Percentiles rank a stretch among this genome's conserved stretches.
phyloP scores from a whole-genome alignment of 2,329 filamentous ascomycete genomes.

The Pseudopyricularia cyperi region DNA sequence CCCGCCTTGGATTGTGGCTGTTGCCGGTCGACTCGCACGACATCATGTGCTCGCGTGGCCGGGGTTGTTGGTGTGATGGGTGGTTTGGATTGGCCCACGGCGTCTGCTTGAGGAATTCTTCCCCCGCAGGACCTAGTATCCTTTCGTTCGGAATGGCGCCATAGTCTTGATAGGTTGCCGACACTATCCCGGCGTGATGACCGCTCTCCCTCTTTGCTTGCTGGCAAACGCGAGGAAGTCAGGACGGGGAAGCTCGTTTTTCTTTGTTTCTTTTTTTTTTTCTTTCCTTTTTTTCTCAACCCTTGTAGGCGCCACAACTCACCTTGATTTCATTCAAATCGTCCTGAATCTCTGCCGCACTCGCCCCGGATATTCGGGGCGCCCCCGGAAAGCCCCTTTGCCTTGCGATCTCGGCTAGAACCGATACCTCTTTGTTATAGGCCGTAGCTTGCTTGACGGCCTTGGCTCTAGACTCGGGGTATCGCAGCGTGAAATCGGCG shows the following conservation, averaged over 20 bases:
- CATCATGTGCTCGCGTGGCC: conserved; percentile 10
- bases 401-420: conserved; percentile 82
- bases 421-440: conserved; percentile 90
- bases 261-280: background rate
- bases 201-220: conserved; percentile 1
- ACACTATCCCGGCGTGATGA: background rate
- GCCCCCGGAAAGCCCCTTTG: conserved; percentile 93
- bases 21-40: conserved; percentile 18
- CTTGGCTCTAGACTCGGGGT: conserved; percentile 62
- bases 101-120: conserved; percentile 33
- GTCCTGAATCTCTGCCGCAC: conserved; percentile 62
- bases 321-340: conserved; percentile 87
- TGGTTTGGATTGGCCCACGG: conserved; percentile 88
- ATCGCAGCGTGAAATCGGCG: conserved; percentile 70
- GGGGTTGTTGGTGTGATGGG: conserved; percentile 46
- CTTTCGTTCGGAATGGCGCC: conserved; percentile 2
- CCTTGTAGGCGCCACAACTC: conserved; percentile 23
- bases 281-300: background rate
- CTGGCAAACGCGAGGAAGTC: background rate
- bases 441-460: conserved; percentile 76
- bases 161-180: conserved; percentile 2
- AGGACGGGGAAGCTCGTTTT: background rate
- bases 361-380: conserved; percentile 66
- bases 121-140: conserved; percentile 5
- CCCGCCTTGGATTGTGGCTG: background rate